Conservation (phyloP, 2,329 filamentous ascomycete species). For the Colletotrichum navitas region DNA sequence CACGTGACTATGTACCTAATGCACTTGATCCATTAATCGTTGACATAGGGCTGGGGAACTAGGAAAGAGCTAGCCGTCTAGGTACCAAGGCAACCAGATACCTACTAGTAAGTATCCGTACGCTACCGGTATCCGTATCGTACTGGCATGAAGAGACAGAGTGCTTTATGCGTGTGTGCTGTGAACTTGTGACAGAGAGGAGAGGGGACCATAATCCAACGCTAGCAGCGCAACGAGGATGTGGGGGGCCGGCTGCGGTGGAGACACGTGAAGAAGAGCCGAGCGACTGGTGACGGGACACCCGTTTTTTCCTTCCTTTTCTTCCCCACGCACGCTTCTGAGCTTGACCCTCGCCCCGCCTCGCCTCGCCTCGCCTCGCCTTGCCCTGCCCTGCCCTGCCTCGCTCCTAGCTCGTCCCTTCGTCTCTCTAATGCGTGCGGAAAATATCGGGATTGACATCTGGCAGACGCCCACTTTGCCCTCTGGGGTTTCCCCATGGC, state of each 20-base stretch:
- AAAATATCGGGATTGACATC: constrained; percentile 36
- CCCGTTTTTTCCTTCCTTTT: constrained; percentile 23
- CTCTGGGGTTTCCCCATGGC: neutral
- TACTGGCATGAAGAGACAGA: neutral
- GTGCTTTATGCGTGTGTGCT: neutral
- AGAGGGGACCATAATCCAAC: neutral
- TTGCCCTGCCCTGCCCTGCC: constrained; percentile 5
- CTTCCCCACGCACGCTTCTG: constrained; percentile 15
- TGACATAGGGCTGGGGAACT: too few species aligned
- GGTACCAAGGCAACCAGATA: neutral
- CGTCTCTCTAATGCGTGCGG: constrained; percentile 22
- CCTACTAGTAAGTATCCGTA: too few species aligned
- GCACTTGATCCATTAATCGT: too few species aligned
- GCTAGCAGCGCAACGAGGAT: neutral
- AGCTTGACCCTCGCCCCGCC: neutral
- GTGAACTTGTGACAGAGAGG: neutral
- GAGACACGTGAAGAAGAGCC: constrained; percentile 38
- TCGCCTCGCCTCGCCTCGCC: neutral
- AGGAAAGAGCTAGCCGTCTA: neutral
- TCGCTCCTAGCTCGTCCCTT: constrained; percentile 18
- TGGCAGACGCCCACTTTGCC: constrained; percentile 11
- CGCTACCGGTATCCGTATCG: neutral
- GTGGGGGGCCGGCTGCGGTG: constrained; percentile 24
- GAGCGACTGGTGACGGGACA: constrained; percentile 28
- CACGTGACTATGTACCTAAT: neutral